These are phyloP conservation scores for Fraxinus xanthoxyloides DNA, from an alignment of 305 asterid species.

Conservation along the genomic window DNA sequence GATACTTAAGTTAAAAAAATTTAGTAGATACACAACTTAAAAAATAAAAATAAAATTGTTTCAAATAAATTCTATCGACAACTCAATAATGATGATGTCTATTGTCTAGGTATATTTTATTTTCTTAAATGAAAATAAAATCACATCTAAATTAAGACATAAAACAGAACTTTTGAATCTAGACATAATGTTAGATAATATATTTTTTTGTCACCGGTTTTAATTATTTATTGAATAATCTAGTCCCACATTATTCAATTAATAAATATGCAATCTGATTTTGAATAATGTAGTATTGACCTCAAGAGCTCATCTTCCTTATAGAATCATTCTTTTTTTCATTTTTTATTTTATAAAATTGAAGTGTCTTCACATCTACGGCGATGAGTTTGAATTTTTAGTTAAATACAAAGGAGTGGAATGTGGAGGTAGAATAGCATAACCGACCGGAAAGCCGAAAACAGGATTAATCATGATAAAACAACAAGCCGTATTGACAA, in stretches of 20 bases:
- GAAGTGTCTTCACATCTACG: conserved; percentile 17
- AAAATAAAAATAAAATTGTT: too few species aligned
- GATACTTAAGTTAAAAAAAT: background rate
- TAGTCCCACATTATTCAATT: background rate
- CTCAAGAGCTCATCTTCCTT: background rate
- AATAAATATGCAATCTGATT: background rate
- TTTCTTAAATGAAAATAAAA: too few species aligned
- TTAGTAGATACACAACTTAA: background rate
- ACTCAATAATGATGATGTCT: background rate
- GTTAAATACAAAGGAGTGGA: conserved; percentile 15
- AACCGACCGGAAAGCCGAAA: conserved; percentile 30
- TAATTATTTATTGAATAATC: too few species aligned
- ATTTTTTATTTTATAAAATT: background rate
- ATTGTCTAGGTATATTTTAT: background rate
- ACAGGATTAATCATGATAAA: background rate
- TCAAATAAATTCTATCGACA: background rate
- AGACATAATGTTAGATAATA: background rate
- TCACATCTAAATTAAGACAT: too few species aligned
- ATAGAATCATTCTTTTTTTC: background rate
- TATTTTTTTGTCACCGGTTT: too few species aligned
- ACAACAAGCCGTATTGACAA: conserved; percentile 21
- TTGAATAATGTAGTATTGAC: background rate
- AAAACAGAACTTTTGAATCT: background rate
- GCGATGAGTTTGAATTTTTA: background rate
- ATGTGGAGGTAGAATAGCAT: conserved; percentile 8